Evolutionary conservation across 140 eudicot genomes (phyloP), one percentile per base, ranked within the genome.

Genomic region (Anethum foeniculum): DNA sequence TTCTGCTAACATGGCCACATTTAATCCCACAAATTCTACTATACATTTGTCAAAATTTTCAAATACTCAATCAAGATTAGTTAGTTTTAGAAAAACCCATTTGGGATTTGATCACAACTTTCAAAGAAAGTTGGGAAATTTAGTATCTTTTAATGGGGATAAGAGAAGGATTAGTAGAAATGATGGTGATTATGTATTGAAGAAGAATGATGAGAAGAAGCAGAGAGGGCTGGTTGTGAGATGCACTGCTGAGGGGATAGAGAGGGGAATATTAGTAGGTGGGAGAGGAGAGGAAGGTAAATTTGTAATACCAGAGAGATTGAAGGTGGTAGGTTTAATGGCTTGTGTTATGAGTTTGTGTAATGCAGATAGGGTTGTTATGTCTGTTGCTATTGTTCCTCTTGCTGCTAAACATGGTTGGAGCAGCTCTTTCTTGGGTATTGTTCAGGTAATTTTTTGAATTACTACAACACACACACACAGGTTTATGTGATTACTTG

Each of bases 371-470:
- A 90, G 97, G 72, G 96, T 92, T 75, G 99, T 95, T 44, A 95
- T 95, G 99, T 90, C 99, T 46, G 99, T 95, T 10, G 97, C 97
- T 48, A 81, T 95, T 75, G 99, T 95, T 83, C 99, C 99, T 64
- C 88, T 92, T 68, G 97, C 99, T 77, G 97, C 90, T 28, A 86
- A 91, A 79, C 77, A 95, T 87, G 95, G 93, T 10, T 95, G 99
- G 99, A 86, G 86, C 65, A 95, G 89, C 76, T 89, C 99, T 83
- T 95, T 95, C 78, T 85, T 92, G 81, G 99, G 99, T 43, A 92
- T 95, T 72, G 97, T 95, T 27, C 99, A 95, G 97, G 99, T 94
- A 36, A 84, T 13, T 36, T 28, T 34, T 15, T 25, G 34, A 60
- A n/a, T 60, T 58, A 7, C 7, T 58, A 19, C 68, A 60, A 2